Evolutionary conservation across 2,329 filamentous ascomycete species (phyloP).

Genomic region (Botryotinia calthae): DNA sequence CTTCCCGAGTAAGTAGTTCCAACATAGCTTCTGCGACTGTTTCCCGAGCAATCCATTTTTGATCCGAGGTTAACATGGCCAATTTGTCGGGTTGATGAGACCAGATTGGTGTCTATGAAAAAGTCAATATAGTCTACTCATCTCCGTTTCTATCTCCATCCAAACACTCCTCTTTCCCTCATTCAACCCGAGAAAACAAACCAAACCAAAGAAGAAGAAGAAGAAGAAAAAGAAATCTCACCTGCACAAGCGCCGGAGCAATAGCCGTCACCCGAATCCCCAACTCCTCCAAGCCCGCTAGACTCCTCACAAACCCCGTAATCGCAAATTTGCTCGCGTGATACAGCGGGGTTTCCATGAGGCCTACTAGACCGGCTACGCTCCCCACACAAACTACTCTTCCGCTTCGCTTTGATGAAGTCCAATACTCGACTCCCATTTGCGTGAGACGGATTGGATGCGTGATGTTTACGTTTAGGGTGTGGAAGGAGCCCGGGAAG

Average conservation of each 20-base stretch:
- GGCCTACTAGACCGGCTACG: slow-evolving; percentile 45
- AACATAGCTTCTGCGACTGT: slow-evolving; percentile 40
- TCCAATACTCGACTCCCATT: slow-evolving; percentile 47
- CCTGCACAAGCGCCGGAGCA: slow-evolving; percentile 44
- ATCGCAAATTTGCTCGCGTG: slow-evolving; percentile 18
- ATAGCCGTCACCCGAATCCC: slow-evolving; percentile 45
- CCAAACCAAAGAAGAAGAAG: too few relatives aligned
- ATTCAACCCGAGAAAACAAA: not conserved
- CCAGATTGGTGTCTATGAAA: slow-evolving; percentile 7
- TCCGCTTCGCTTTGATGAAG: slow-evolving; percentile 24
- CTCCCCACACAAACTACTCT: slow-evolving; percentile 45
- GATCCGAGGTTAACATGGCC: not conserved
- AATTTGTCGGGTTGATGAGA: slow-evolving; percentile 2
- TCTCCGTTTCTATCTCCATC: not conserved
- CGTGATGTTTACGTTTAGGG: slow-evolving; percentile 49
- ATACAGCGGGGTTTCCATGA: slow-evolving; percentile 41
- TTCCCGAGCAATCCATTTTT: slow-evolving; percentile 41
- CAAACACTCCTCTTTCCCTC: too few relatives aligned
- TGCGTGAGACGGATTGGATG: slow-evolving; percentile 52
- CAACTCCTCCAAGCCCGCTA: slow-evolving; percentile 36
- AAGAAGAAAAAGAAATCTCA: not conserved
- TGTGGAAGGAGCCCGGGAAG: slow-evolving; percentile 38
- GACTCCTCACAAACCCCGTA: slow-evolving; percentile 16
- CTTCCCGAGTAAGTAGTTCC: slow-evolving; percentile 36
- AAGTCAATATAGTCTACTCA: not conserved